Conservation (phyloP, 2,329 filamentous ascomycete genomes). For the Xylariaceae sp. region DNA sequence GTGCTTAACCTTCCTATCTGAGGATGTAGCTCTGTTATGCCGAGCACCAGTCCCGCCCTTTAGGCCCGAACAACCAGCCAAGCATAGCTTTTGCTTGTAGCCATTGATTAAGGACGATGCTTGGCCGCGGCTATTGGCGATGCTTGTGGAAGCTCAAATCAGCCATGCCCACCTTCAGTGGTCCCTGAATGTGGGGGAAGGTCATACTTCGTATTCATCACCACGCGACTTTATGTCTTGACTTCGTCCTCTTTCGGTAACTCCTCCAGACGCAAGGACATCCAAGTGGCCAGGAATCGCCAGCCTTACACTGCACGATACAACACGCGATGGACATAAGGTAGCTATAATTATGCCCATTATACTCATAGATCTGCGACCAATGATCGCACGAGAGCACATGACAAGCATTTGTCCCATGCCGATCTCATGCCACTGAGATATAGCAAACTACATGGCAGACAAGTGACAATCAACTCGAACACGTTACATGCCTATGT, state of each 20-base stretch:
- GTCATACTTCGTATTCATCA: not conserved
- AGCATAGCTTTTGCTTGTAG: not conserved
- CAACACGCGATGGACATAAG: not conserved
- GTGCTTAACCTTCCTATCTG: conserved; percentile 30
- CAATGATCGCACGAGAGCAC: conserved; percentile 3
- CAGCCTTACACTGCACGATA: not conserved
- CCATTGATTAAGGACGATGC: conserved; percentile 1
- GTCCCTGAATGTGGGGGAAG: not conserved
- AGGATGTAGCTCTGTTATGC: conserved; percentile 9
- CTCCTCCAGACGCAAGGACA: not conserved
- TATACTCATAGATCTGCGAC: conserved; percentile 1
- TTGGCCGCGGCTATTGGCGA: conserved; percentile 5
- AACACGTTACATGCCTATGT: not conserved
- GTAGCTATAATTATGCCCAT: conserved; percentile 8
- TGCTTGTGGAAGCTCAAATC: conserved; percentile 14
- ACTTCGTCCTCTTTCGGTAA: not conserved
- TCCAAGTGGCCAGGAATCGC: not conserved
- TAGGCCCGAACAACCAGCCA: conserved; percentile 16
- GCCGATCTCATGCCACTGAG: conserved; percentile 14
- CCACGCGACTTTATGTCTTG: conserved; percentile 5
- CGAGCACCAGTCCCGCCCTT: conserved; percentile 18
- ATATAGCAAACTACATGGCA: conserved; percentile 4
- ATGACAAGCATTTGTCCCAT: conserved; percentile 5
- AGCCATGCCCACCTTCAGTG: not conserved
- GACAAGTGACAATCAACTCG: not conserved